A percentile compares a stretch with the other conserved stretches of the same genome.
Evolutionary conservation across 2,329 filamentous ascomycete genomes (phyloP).

Genomic region (Cercospora berteroae): DNA sequence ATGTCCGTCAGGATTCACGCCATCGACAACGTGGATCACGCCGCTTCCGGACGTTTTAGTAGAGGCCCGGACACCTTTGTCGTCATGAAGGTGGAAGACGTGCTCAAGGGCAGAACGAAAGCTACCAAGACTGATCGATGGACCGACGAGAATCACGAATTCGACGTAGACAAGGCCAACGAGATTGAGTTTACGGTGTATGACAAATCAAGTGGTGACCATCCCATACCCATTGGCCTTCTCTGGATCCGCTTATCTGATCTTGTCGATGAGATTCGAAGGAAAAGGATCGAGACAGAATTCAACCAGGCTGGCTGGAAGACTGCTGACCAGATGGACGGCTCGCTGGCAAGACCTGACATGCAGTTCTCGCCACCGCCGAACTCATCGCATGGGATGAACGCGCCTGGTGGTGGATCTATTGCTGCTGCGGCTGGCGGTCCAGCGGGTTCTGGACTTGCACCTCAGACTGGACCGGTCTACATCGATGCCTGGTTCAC

Average conservation of each 20-base stretch:
- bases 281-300: constrained; percentile 95
- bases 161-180: constrained; percentile 97
- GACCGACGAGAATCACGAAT: constrained; percentile 85
- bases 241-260: constrained; percentile 96
- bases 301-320: constrained; percentile 95
- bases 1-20: constrained; percentile 81
- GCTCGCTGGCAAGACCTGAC: constrained; percentile 54
- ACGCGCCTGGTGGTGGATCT: constrained; percentile 35
- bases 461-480: constrained; percentile 55
- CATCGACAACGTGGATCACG: constrained; percentile 93
- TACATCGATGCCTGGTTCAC: constrained; percentile 94
- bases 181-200: constrained; percentile 98
- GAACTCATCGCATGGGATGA: constrained; percentile 37
- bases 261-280: constrained; percentile 93
- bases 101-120: constrained; percentile 82
- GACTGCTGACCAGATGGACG: constrained; percentile 90
- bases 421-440: constrained; percentile 42
- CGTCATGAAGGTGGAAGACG: constrained; percentile 94
- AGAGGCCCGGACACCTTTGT: constrained; percentile 93
- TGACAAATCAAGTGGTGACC: constrained; percentile 78
- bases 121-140: constrained; percentile 83
- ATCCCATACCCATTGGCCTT: constrained; percentile 88
- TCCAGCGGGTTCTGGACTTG: constrained; percentile 41
- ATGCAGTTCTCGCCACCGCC: constrained; percentile 55
- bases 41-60: constrained; percentile 75